Percentiles rank a stretch among this genome's conserved stretches.
Evolutionary conservation across 352 stramenopile species (phyloP).

Genomic region (Plasmopara muralis): DNA sequence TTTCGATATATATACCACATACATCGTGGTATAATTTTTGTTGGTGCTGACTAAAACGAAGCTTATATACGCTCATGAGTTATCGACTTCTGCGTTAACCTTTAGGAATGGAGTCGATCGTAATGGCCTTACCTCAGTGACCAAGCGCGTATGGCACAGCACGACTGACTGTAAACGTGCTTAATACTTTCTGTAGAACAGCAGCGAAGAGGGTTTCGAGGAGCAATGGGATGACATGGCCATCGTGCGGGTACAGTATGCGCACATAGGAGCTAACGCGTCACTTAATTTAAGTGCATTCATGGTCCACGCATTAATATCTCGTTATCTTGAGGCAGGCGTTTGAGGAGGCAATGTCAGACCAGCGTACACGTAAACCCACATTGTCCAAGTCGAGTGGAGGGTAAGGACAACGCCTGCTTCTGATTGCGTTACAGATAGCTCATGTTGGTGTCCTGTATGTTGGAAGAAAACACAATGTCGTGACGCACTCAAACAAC

Average conservation of each 20-base stretch:
- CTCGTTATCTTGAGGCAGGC: constrained; percentile 26
- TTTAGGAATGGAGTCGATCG: constrained; percentile 11
- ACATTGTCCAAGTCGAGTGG: constrained; percentile 9
- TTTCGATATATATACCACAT: no score
- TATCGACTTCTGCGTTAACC: constrained; percentile 4
- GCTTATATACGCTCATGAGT: background rate
- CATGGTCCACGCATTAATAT: background rate
- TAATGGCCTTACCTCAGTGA: background rate
- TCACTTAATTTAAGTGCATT: constrained; percentile 1
- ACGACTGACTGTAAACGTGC: constrained; percentile 3
- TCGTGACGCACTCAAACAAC: constrained; percentile 3
- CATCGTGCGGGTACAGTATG: constrained; percentile 49
- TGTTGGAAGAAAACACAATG: constrained; percentile 21
- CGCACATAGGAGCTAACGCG: background rate
- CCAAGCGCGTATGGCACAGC: background rate
- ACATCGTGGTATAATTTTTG: no score
- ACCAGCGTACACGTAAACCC: constrained; percentile 27
- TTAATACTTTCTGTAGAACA: constrained; percentile 23
- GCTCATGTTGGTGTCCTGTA: background rate
- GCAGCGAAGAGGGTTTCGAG: constrained; percentile 39
- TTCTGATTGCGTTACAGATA: constrained; percentile 1
- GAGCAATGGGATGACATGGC: constrained; percentile 81
- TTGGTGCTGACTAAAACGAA: no score
- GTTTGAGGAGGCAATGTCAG: constrained; percentile 61
- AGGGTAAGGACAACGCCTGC: constrained; percentile 5